Base-by-base conservation (phyloP, 495 filamentous ascomycete genomes). In the Tuber calosporum region DNA sequence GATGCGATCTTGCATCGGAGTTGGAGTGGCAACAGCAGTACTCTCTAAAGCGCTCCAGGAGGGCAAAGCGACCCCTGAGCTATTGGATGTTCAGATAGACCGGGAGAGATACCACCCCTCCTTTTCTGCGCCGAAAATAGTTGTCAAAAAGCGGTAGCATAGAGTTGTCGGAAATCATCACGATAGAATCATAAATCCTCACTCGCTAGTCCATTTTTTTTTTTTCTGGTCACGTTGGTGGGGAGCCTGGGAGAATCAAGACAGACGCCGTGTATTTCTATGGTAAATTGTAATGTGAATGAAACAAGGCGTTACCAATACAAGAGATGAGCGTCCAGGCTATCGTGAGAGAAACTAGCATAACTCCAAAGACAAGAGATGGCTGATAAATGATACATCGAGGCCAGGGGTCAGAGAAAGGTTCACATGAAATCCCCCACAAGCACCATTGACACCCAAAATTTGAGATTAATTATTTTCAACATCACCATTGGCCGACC, bases 1-100 rank as follows among this genome's bases (percentile, higher is more conserved):
- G 69, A 62, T 83, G 30, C 76, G 80, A 34, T 81, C 83, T 1
- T 84, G 83, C 75, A 82, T 85, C 42, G 83, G 84, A n/a, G 77
- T 83, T 36, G 75, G 79, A 5, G 77, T 85, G 37, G 83, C 83
- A 19, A 75, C 79, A 39, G 81, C 79, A 17, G 79, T 79, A 58
- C 73, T 85, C 19, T 66, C 73, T 48, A 83, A 80, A 48, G 76
- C 77, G 45, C 7, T 81, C 26, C 79, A 74, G 53, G 73, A 76
- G 37, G 78, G 78, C 17, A 74, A 69, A 17, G 75, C 75, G 8
- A 73, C 71, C 2, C 70, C 70, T 15, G 75, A 79, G 39, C 76
- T 73, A 3, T 73, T 79, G 62, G 75, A 77, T 69, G 75, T 82
- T 36, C 76, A 70, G 67, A 71, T 82, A 37, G 80, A 82, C 41